Evolutionary conservation across 305 asterid species (phyloP).

Genomic region (Solanum hybrid): DNA sequence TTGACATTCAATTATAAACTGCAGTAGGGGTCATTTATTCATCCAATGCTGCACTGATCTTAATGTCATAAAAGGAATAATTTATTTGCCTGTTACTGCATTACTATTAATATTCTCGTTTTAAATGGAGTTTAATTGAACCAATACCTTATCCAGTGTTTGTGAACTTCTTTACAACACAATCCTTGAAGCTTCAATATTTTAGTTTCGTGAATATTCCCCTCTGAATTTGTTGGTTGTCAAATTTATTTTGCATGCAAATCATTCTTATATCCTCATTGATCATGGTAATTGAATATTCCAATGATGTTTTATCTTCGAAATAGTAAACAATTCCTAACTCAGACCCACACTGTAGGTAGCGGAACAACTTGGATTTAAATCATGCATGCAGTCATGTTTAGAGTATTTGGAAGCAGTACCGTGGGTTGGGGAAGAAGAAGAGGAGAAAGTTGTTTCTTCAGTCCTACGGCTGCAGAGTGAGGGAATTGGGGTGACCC

Average conservation of each 20-base stretch:
- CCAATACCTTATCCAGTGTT: not conserved
- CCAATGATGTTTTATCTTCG: not conserved
- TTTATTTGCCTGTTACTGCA: not conserved
- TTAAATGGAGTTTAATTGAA: not conserved
- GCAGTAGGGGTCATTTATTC: not conserved
- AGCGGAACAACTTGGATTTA: conserved; percentile 68
- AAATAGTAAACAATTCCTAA: not conserved
- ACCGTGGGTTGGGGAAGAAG: conserved; percentile 98
- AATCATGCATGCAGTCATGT: conserved; percentile 58
- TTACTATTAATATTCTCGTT: not conserved
- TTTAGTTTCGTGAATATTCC: not conserved
- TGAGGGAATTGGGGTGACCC: conserved; percentile 58
- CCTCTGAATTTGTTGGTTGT: not conserved
- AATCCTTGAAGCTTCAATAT: not conserved
- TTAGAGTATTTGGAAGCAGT: conserved; percentile 94
- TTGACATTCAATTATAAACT: not conserved
- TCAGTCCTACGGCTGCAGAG: conserved; percentile 49
- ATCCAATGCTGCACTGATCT: not conserved
- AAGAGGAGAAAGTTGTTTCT: conserved; percentile 78
- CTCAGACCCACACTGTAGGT: conserved; percentile 29
- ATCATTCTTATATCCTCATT: not conserved
- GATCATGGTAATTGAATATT: not conserved
- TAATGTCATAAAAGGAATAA: not conserved
- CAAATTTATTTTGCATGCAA: not conserved
- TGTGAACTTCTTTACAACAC: not conserved